These are phyloP conservation scores for Dendrostoma leiphaemia DNA, from an alignment of 2,329 filamentous ascomycete species.

Conservation along the genomic window DNA sequence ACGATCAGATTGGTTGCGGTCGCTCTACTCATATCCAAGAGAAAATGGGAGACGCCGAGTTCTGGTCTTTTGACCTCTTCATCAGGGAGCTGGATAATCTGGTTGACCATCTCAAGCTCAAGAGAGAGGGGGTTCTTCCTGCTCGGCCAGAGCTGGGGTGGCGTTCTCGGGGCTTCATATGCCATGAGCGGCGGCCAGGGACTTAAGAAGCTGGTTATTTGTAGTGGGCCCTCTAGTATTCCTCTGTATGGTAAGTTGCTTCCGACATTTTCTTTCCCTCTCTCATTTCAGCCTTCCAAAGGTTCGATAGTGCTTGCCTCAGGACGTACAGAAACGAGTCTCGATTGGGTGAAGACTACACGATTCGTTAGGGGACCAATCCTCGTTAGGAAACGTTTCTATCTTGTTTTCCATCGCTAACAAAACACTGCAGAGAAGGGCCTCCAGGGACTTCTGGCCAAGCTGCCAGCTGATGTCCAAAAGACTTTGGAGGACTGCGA, in stretches of 20 bases:
- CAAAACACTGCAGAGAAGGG: slow-evolving; percentile 12
- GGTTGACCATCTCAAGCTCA: slow-evolving; percentile 20
- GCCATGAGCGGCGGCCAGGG: slow-evolving; percentile 21
- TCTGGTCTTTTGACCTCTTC: slow-evolving; percentile 25
- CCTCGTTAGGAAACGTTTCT: not conserved
- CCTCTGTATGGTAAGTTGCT: slow-evolving; percentile 16
- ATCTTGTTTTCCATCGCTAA: too few relatives aligned
- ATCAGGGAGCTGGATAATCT: slow-evolving; percentile 24
- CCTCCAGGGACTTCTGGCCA: slow-evolving; percentile 16
- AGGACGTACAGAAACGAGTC: too few relatives aligned
- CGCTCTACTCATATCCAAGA: slow-evolving; percentile 44
- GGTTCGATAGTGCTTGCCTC: too few relatives aligned
- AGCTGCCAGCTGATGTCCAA: slow-evolving; percentile 21
- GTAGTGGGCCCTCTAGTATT: slow-evolving; percentile 25
- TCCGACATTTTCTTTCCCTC: not conserved
- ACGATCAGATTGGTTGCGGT: slow-evolving; percentile 52
- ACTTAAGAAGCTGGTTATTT: slow-evolving; percentile 22
- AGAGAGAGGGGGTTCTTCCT: slow-evolving; percentile 20
- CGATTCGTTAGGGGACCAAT: too few relatives aligned
- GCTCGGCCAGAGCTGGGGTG: slow-evolving; percentile 14
- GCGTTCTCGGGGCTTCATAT: slow-evolving; percentile 9
- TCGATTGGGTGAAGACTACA: not conserved
- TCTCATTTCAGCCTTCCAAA: too few relatives aligned
- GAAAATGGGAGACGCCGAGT: slow-evolving; percentile 26
- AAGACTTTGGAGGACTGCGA: slow-evolving; percentile 21